Conservation (phyloP, 2,329 filamentous ascomycete species). For the Teratosphaeria viscida region DNA sequence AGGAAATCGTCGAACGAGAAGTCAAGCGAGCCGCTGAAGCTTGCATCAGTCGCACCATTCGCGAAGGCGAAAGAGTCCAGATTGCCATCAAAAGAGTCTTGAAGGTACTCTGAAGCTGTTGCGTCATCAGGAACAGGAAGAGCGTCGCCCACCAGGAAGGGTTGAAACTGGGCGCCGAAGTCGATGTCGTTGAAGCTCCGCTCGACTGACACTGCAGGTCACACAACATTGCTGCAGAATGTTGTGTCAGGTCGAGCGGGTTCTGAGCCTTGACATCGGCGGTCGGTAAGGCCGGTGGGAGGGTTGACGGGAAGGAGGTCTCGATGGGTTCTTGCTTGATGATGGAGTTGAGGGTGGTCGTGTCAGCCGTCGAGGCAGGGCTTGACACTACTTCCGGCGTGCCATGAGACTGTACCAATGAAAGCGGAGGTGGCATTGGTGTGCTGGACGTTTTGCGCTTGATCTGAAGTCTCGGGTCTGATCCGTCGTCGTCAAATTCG, state of each 20-base stretch:
- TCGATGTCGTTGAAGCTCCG: constrained; percentile 10
- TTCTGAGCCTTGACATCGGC: constrained; percentile 30
- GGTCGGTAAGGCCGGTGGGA: constrained; percentile 18
- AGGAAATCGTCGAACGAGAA: constrained; percentile 28
- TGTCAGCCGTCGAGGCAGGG: constrained; percentile 17
- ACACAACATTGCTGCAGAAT: constrained; percentile 99
- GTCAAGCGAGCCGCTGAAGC: constrained; percentile 22
- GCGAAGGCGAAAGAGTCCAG: constrained; percentile 27
- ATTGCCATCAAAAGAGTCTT: constrained; percentile 22
- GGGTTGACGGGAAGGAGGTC: constrained; percentile 9
- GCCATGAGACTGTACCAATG: constrained; percentile 19
- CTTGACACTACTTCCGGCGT: constrained; percentile 15
- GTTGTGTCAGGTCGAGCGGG: constrained; percentile 91
- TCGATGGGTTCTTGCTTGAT: constrained; percentile 25
- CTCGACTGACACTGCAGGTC: constrained; percentile 99
- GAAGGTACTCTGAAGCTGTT: constrained; percentile 24
- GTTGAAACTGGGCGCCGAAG: constrained; percentile 5
- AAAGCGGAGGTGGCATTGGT: constrained; percentile 14
- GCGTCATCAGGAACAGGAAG: constrained; percentile 22
- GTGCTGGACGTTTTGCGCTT: constrained; percentile 8
- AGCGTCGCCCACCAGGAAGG: constrained; percentile 17
- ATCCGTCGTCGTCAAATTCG: constrained; percentile 1
- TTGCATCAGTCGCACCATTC: constrained; percentile 25
- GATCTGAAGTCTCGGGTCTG: constrained; percentile 5
- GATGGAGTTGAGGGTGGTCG: constrained; percentile 8